phyloP scores from a whole-genome alignment of 2,329 filamentous ascomycete species.

The Colletotrichum sp. region DNA sequence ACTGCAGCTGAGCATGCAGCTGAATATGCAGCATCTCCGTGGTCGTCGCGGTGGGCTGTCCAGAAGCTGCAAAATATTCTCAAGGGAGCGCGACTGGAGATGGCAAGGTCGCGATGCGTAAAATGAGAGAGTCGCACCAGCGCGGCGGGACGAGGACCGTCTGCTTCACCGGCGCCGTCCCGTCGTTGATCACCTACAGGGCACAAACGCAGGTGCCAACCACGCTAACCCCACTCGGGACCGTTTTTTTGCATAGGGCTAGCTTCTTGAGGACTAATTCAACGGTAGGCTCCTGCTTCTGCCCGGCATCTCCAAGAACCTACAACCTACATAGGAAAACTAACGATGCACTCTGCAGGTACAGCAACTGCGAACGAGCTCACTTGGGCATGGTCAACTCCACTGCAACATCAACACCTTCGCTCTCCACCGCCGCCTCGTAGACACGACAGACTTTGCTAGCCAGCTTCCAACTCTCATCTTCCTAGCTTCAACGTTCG shows the following conservation, averaged over 20 bases:
- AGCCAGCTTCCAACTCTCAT: not conserved
- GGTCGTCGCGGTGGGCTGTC: not conserved
- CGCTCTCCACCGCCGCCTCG: not conserved
- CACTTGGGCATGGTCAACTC: not conserved
- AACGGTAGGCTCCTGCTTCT: not conserved
- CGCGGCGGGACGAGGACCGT: not conserved
- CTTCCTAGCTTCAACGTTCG: not conserved
- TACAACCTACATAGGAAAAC: not conserved
- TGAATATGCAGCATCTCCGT: not conserved
- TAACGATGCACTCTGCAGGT: not conserved
- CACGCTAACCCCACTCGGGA: not conserved
- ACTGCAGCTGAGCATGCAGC: not conserved
- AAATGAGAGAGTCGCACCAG: slow-evolving; percentile 9
- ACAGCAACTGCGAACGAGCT: not conserved
- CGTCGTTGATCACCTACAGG: not conserved
- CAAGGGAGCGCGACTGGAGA: not conserved
- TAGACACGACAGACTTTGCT: not conserved
- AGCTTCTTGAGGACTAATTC: not conserved
- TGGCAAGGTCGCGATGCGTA: not conserved
- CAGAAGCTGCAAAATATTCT: not conserved
- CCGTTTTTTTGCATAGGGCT: not conserved
- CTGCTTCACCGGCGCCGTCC: not conserved
- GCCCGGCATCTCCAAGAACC: not conserved
- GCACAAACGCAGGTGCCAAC: not conserved
- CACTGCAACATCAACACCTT: not conserved